These are phyloP conservation scores for Yamadazyma sp. DNA, from an alignment of 1,139 yeast species.

Conservation along the genomic window DNA sequence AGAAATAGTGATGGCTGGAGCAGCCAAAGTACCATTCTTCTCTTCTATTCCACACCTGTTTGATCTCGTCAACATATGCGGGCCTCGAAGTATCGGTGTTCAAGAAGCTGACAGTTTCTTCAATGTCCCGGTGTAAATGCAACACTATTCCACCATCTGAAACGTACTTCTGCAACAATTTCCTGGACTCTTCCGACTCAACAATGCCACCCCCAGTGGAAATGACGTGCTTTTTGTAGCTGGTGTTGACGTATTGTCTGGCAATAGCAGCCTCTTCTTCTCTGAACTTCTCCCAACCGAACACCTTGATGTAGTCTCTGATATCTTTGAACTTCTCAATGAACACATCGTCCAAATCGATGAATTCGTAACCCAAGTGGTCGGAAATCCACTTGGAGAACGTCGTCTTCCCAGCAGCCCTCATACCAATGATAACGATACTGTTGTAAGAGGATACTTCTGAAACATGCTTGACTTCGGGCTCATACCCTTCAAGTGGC, in stretches of 20 bases:
- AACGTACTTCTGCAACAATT: conserved; percentile 54
- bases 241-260: conserved; percentile 46
- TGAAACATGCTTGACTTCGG: conserved; percentile 14
- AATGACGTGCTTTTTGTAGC: conserved; percentile 62
- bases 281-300: conserved; percentile 91
- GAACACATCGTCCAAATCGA: conserved; percentile 77
- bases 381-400: conserved; percentile 79
- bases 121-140: conserved; percentile 86
- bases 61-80: conserved; percentile 75
- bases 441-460: conserved; percentile 48
- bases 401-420: conserved; percentile 96
- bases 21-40: conserved; percentile 79
- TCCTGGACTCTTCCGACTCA: conserved; percentile 71
- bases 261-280: conserved; percentile 62
- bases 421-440: conserved; percentile 90
- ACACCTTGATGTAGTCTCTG: conserved; percentile 60
- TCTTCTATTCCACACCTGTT: conserved; percentile 81
- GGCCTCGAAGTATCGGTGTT: conserved; percentile 83
- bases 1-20: conserved; percentile 75
- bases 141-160: conserved; percentile 72
- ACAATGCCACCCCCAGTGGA: conserved; percentile 98
- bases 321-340: conserved; percentile 62
- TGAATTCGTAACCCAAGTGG: conserved; percentile 65
- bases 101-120: conserved; percentile 75
- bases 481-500: conserved; percentile 68